Evolutionary conservation across 2,329 filamentous ascomycete genomes (phyloP).

Genomic region (Cadophora gregata): DNA sequence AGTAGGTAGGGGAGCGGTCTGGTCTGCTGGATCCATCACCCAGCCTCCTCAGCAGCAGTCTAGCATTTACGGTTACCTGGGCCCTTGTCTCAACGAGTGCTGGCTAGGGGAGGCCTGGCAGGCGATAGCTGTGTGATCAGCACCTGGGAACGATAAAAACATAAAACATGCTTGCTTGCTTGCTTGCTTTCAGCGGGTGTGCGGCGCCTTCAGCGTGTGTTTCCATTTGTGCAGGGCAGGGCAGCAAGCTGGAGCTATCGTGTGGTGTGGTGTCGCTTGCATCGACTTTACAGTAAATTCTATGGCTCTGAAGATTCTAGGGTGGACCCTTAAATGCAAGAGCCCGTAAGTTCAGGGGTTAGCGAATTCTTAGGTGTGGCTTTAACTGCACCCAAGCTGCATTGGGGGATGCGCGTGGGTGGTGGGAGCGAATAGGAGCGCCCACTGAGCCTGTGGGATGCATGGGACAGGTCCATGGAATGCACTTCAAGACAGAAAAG

Average conservation of each 20-base stretch:
- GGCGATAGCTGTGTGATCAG: slow-evolving; percentile 8
- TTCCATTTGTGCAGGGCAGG: no score
- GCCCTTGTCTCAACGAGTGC: slow-evolving; percentile 5
- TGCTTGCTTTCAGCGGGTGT: background rate
- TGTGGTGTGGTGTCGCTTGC: background rate
- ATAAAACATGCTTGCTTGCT: background rate
- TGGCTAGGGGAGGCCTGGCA: background rate
- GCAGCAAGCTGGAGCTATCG: background rate
- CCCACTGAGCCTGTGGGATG: background rate
- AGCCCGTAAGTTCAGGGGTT: slow-evolving; percentile 12
- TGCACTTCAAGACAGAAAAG: background rate
- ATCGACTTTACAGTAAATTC: slow-evolving; percentile 15
- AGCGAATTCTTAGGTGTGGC: slow-evolving; percentile 13
- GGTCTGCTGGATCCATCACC: background rate
- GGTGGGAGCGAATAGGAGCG: slow-evolving; percentile 4
- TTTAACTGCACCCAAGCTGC: background rate
- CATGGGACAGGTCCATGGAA: background rate
- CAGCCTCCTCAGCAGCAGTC: background rate
- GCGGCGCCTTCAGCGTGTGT: slow-evolving; percentile 3
- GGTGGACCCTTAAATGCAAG: slow-evolving; percentile 9
- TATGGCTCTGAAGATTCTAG: background rate
- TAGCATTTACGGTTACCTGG: background rate
- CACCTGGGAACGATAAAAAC: background rate
- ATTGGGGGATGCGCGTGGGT: background rate
- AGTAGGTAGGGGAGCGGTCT: slow-evolving; percentile 4